A percentile compares a stretch with the other conserved stretches of the same genome.
Conservation (phyloP, 1,284 basidiomycete genomes). For the Anthracocystis panici-leucophaei region DNA sequence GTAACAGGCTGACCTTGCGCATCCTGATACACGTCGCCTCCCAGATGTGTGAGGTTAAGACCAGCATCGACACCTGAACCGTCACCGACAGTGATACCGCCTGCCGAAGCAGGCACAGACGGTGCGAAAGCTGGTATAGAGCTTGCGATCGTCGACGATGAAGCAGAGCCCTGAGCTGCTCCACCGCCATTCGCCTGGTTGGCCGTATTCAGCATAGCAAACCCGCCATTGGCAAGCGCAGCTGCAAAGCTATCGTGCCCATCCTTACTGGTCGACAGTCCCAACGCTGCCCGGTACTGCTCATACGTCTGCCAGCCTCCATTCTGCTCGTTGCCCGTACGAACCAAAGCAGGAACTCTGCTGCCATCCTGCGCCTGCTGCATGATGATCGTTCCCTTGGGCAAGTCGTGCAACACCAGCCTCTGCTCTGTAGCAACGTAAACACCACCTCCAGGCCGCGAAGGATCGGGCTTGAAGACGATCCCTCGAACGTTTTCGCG, state of each 20-base stretch:
- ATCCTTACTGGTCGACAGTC: constrained; percentile 27
- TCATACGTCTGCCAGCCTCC: constrained; percentile 66
- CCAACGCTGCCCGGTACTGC: constrained; percentile 46
- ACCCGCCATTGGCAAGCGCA: constrained; percentile 35
- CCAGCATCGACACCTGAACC: not conserved
- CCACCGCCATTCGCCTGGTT: not conserved
- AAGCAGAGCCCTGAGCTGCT: not conserved
- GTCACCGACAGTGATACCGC: not conserved
- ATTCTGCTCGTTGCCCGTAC: constrained; percentile 52
- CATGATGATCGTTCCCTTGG: constrained; percentile 77
- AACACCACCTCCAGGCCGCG: constrained; percentile 83
- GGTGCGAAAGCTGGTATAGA: constrained; percentile 7
- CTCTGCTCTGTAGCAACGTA: constrained; percentile 75
- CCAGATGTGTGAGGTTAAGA: constrained; percentile 52
- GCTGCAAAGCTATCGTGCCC: constrained; percentile 31
- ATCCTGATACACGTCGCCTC: constrained; percentile 57
- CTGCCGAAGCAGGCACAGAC: constrained; percentile 11
- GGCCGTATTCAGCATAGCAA: constrained; percentile 40
- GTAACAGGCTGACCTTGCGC: constrained; percentile 51
- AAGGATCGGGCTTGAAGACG: constrained; percentile 74
- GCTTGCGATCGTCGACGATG: constrained; percentile 15
- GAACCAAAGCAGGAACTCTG: constrained; percentile 50
- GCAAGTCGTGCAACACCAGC: constrained; percentile 76
- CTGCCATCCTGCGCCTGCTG: constrained; percentile 70
- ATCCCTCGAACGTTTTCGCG: constrained; percentile 72